Evolutionary conservation across 371 early-diverging fungal genomes (phyloP).

Genomic region (Nematocida sp.): DNA sequence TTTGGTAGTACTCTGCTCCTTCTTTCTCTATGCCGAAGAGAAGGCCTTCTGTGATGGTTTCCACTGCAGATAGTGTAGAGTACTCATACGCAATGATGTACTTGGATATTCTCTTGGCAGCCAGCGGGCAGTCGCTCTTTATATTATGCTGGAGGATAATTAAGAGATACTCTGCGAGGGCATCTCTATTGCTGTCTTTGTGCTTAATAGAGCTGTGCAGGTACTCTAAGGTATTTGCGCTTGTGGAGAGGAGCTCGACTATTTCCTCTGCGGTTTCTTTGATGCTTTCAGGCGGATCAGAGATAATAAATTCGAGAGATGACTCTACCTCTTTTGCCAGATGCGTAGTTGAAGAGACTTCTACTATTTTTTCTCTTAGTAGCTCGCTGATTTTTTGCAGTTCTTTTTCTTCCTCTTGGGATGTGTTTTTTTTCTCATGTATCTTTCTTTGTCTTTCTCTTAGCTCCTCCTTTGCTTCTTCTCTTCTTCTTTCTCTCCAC

Average conservation of each 20-base stretch:
- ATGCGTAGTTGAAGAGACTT: constrained; percentile 10
- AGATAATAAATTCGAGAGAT: no score
- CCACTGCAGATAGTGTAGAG: not conserved
- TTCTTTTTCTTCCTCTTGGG: not conserved
- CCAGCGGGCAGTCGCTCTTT: not conserved
- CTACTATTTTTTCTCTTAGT: constrained; percentile 33
- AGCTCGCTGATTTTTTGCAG: constrained; percentile 15
- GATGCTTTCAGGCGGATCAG: no score
- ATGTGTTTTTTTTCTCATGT: not conserved
- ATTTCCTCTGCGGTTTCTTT: no score
- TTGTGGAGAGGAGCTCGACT: not conserved
- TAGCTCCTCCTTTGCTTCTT: constrained; percentile 19
- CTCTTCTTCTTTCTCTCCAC: constrained; percentile 46
- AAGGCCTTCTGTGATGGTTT: not conserved
- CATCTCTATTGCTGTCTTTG: not conserved
- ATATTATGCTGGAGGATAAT: not conserved
- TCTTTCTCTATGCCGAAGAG: constrained; percentile 7
- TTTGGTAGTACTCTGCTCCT: constrained; percentile 16
- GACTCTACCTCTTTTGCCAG: no score
- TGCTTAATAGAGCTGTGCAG: not conserved
- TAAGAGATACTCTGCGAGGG: constrained; percentile 10
- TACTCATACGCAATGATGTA: constrained; percentile 23
- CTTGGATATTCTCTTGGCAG: constrained; percentile 15
- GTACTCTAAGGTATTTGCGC: not conserved
- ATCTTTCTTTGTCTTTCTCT: not conserved